phyloP scores from a whole-genome alignment of 2,329 filamentous ascomycete genomes.

The Emergomyces pasteurianus region DNA sequence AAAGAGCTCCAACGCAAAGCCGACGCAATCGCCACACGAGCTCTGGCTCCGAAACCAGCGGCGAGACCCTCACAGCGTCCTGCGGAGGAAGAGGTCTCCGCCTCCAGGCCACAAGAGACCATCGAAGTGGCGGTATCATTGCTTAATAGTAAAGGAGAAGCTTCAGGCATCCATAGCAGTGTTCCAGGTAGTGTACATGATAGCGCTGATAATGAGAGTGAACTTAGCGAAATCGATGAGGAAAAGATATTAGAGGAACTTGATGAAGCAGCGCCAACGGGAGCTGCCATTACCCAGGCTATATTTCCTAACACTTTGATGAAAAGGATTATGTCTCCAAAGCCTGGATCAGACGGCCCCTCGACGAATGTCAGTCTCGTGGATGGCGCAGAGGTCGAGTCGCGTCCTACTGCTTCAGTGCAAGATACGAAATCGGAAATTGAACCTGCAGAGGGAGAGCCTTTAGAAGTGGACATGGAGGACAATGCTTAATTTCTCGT shows the following conservation, averaged over 20 bases:
- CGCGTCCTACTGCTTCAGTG: conserved; percentile 3
- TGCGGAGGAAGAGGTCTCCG: conserved; percentile 5
- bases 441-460: neutral
- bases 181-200: conserved; percentile 50
- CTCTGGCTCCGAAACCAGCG: conserved; percentile 6
- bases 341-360: conserved; percentile 8
- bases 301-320: conserved; percentile 8
- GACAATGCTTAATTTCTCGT: neutral
- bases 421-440: conserved; percentile 6
- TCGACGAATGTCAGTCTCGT: conserved; percentile 10
- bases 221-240: conserved; percentile 52
- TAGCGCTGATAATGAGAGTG: conserved; percentile 57
- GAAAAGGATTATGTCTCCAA: conserved; percentile 8
- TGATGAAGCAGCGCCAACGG: neutral
- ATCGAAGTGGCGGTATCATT: conserved; percentile 10
- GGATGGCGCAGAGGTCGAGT: conserved; percentile 8
- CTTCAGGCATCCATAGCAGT: conserved; percentile 35
- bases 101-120: neutral
- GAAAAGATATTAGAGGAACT: conserved; percentile 22
- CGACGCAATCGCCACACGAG: conserved; percentile 42
- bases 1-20: conserved; percentile 48
- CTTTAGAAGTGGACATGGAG: neutral
- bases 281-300: neutral
- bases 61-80: conserved; percentile 3
- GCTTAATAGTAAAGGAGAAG: conserved; percentile 31